Evolutionary conservation across 1,139 yeast genomes (phyloP), one percentile per base, ranked within the genome.

Genomic region (Debaryomycetaceae sp.): DNA sequence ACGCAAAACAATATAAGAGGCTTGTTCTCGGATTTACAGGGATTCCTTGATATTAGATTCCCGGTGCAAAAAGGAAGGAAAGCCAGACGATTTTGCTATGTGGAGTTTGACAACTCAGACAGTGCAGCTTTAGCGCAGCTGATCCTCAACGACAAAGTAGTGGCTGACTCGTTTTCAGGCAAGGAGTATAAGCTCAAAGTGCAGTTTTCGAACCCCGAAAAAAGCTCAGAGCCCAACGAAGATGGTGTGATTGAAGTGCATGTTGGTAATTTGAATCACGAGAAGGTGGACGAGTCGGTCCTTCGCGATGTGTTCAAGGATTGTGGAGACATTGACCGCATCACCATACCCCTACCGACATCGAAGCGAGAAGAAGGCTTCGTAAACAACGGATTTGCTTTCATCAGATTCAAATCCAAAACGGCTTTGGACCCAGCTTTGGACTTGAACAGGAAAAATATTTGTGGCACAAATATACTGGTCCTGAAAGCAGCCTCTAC

Each of bases 21-120:
- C 0, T 34, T 76, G n/a, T 83, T 87, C 51, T 45, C 55, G 0
- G 41, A 58, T 4, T 57, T 56, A 37, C 87, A 87, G 0, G 56
- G 59, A 0, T 58, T 82, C 0, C 50, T 80, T 5, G 76, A 79
- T 41, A 63, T 83, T 1, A 65, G 96, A 38, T 68, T 87, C 33
- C 96, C 96, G 0, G 76, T 85, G 0, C 75, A 83, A 45, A 72
- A 73, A 32, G 71, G 66, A 36, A 75, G 79, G 47, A 59, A 76
- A 4, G 73, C 72, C 16, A 70, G 95, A 42, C 59, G 95, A 30
- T 88, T 88, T 55, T 87, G 95, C 45, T 88, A 87, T 52, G 70
- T 86, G 11, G 95, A 87, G 52, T 81, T 64, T 48, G 50, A 65
- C 0, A 57, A 67, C 11, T 44, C 74, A 0, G 65, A 65, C 6